Conservation (phyloP, 768 basidiomycete genomes). For the Hericium erinaceus region DNA sequence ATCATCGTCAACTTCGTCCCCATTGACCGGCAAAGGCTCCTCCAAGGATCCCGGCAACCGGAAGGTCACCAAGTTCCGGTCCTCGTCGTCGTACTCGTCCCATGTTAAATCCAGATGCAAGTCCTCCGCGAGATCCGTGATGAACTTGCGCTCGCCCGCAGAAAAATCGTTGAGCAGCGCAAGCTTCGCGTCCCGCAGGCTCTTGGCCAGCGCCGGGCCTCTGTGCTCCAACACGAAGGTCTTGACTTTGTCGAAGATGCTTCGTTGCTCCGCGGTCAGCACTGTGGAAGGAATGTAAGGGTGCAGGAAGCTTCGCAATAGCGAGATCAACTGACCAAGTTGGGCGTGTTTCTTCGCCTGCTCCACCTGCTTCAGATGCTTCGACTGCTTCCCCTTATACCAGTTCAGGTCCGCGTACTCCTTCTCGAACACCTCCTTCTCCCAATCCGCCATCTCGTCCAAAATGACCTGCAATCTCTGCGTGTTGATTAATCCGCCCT, state of each 20-base stretch:
- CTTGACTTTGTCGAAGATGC: constrained; percentile 72
- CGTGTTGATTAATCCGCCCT: constrained; percentile 74
- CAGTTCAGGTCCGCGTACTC: constrained; percentile 86
- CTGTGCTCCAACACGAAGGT: constrained; percentile 51
- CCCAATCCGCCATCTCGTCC: constrained; percentile 82
- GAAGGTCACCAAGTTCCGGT: constrained; percentile 67
- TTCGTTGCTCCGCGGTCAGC: constrained; percentile 64
- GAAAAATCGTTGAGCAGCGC: constrained; percentile 73
- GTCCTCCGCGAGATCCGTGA: constrained; percentile 65
- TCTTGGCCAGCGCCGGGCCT: constrained; percentile 26
- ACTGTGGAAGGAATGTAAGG: constrained; percentile 28
- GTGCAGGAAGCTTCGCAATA: not conserved
- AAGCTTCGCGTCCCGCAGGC: constrained; percentile 32
- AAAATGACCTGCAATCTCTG: constrained; percentile 77
- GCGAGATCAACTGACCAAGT: constrained; percentile 42
- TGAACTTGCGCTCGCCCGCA: constrained; percentile 72
- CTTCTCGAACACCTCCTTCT: constrained; percentile 84
- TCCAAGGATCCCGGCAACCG: constrained; percentile 40
- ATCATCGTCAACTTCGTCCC: constrained; percentile 39
- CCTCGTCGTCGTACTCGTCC: constrained; percentile 88
- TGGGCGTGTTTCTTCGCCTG: constrained; percentile 45
- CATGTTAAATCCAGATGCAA: constrained; percentile 75
- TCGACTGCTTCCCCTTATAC: constrained; percentile 89
- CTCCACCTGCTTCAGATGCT: constrained; percentile 60
- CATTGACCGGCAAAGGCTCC: constrained; percentile 20